Evolutionary conservation across 495 filamentous ascomycete genomes (phyloP).

Genomic region (Hypomontagnella monticulosa): DNA sequence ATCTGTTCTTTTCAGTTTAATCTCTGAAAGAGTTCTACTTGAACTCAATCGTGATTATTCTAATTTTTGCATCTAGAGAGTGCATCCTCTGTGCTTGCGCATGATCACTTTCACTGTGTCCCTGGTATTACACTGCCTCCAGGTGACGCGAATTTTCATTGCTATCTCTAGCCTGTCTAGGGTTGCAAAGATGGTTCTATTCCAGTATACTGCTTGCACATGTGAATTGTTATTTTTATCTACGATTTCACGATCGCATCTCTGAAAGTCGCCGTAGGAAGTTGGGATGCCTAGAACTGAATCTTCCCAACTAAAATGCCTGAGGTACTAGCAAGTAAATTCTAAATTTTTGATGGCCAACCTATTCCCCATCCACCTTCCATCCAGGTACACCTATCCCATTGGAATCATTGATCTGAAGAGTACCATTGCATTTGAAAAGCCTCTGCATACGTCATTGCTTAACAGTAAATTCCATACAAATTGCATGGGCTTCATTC

Average conservation of each 20-base stretch:
- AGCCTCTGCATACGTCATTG: background rate
- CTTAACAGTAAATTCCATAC: too few relatives aligned
- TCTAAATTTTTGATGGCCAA: too few relatives aligned
- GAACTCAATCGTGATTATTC: conserved; percentile 74
- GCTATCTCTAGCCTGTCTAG: conserved; percentile 58
- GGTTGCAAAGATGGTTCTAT: conserved; percentile 63
- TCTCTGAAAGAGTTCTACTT: conserved; percentile 64
- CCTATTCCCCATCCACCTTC: too few relatives aligned
- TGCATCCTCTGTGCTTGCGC: conserved; percentile 77
- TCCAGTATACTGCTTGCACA: background rate
- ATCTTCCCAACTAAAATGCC: too few relatives aligned
- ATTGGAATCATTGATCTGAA: too few relatives aligned
- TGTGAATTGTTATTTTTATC: background rate
- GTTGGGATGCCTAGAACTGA: too few relatives aligned
- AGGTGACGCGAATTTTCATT: conserved; percentile 75
- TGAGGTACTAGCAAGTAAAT: too few relatives aligned
- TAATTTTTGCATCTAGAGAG: conserved; percentile 68
- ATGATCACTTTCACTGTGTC: conserved; percentile 74
- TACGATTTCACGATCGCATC: background rate
- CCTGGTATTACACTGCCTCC: conserved; percentile 82
- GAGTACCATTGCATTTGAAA: too few relatives aligned
- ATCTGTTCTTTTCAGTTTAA: conserved; percentile 97
- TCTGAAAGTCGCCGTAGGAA: too few relatives aligned
- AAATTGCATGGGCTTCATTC: too few relatives aligned
- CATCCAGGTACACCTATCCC: too few relatives aligned